Percentiles rank a stretch among this genome's conserved stretches.
These are phyloP conservation scores for Lachnellula willkommii DNA, from an alignment of 2,329 filamentous ascomycete genomes.

Conservation along the genomic window DNA sequence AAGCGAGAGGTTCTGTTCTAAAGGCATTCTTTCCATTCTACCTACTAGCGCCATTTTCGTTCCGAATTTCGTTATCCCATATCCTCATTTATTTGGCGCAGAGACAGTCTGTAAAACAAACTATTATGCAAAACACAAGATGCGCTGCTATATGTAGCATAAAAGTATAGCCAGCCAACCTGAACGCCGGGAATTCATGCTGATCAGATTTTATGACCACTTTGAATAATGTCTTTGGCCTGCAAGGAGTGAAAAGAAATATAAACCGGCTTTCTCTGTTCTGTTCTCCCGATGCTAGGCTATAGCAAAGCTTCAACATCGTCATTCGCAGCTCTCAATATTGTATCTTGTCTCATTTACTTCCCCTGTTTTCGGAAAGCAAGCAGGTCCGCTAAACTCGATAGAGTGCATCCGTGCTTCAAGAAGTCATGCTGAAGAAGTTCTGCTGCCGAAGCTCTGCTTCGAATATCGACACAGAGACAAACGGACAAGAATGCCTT, in stretches of 20 bases:
- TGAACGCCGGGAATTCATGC: constrained; percentile 25
- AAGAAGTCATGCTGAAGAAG: constrained; percentile 89
- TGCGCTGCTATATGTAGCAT: not conserved
- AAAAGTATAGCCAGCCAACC: constrained; percentile 10
- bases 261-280: constrained; percentile 3
- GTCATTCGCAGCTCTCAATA: constrained; percentile 2
- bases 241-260: constrained; percentile 14
- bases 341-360: constrained; percentile 34
- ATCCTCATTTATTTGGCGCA: not conserved
- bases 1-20: not conserved
- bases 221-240: constrained; percentile 19
- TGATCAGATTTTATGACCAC: constrained; percentile 14
- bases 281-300: constrained; percentile 5
- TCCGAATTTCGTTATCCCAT: not conserved
- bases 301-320: constrained; percentile 9
- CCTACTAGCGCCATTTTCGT: constrained; percentile 9
- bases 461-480: constrained; percentile 93
- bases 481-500: constrained; percentile 97
- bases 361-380: constrained; percentile 75
- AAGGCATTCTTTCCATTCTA: not conserved
- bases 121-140: not conserved
- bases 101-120: not conserved
- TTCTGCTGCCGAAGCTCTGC: constrained; percentile 84
- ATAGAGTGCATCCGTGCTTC: constrained; percentile 79
- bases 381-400: constrained; percentile 78